Evolutionary conservation across 2,329 filamentous ascomycete species (phyloP), one percentile per base, ranked within the genome.

Genomic region (Sordariomycetes sp.): DNA sequence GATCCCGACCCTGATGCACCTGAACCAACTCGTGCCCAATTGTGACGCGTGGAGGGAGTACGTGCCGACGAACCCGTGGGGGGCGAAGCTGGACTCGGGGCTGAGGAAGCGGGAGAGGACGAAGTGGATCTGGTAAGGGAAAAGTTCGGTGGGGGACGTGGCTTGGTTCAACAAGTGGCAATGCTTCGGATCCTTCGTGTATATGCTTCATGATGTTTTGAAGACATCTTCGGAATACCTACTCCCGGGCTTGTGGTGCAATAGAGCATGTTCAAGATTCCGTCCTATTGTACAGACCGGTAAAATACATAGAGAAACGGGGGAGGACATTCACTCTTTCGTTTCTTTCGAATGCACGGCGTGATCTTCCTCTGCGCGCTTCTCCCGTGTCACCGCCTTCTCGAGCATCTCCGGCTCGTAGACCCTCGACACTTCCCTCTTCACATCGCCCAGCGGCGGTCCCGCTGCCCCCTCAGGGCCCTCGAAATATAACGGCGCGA

Each of bases 41-140:
- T 64, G 63, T 40, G 40, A 60, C 16, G 60, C 57, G 14, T 64
- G 63, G 63, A 61, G 58, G 54, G 52, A 58, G 40, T 64, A 64
- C 43, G 57, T 58, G n/a, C 58, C 60, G 2, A 60, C 52, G 18
- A 55, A 53, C 6, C 48, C 32, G 10, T 64, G 60, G 58, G 32
- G 50, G 53, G 55, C 57, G 14, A 62, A 61, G 60, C 56, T 61
- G 53, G 62, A 64, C 35, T 64, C 62, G 12, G 62, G 62, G 14
- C 35, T 64, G 57, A 62, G 54, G 56, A 20, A 43, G 25, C 51
- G 48, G 35, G 46, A 32, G 28, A 32, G 28, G 28, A 32, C 11
- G 48, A 51, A 51, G 48, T 51, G 48, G 48, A 51, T 51, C 48
- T 51, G 48, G 48, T 51, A 51, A 25, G 24, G 43, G 20, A 48